phyloP scores from a whole-genome alignment of 1,139 yeast genomes.

The Suhomyces wounanorum region DNA sequence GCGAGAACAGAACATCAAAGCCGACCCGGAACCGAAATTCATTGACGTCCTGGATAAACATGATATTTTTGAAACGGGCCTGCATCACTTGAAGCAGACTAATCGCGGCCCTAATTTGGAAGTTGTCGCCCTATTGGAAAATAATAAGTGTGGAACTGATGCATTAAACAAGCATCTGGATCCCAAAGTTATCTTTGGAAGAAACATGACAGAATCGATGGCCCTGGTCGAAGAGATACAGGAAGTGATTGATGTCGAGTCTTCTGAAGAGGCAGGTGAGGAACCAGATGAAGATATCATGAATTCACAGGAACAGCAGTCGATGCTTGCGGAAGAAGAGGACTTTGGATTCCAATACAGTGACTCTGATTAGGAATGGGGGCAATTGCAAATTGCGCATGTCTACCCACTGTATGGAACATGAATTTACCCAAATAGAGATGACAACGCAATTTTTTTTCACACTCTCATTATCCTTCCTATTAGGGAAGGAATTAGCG shows the following conservation, averaged over 20 bases:
- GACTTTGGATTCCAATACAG: slow-evolving; percentile 37
- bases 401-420: not conserved
- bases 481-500: not conserved
- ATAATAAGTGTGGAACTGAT: not conserved
- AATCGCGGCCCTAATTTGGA: not conserved
- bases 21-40: not conserved
- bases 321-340: slow-evolving; percentile 20
- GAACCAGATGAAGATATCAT: not conserved
- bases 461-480: not conserved
- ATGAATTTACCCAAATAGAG: not conserved
- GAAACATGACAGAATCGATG: not conserved
- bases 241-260: not conserved
- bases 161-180: not conserved
- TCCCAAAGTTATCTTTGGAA: not conserved
- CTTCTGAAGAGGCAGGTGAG: not conserved
- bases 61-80: not conserved
- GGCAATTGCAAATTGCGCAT: not conserved
- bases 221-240: not conserved
- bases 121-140: not conserved
- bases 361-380: slow-evolving; percentile 26
- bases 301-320: slow-evolving; percentile 13
- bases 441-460: not conserved
- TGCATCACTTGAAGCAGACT: not conserved
- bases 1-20: not conserved
- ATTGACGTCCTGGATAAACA: not conserved